A percentile compares a stretch with the other conserved stretches of the same genome.
phyloP scores from a whole-genome alignment of 1,284 basidiomycete species.

The Spongiforma sp. region DNA sequence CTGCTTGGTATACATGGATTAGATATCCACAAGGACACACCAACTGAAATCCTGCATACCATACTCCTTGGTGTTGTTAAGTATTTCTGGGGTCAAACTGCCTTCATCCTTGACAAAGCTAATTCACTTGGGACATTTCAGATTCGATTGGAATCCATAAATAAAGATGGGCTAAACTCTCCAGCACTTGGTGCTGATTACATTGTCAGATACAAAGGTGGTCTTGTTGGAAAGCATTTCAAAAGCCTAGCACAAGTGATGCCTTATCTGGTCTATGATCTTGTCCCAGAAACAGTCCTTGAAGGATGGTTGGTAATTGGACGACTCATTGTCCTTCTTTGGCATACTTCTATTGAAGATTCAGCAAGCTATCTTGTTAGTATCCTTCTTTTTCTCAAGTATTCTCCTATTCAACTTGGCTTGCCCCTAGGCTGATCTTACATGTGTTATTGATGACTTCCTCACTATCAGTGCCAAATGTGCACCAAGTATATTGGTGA shows the following conservation, averaged over 20 bases:
- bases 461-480: constrained; percentile 17
- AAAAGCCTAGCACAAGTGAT: constrained; percentile 37
- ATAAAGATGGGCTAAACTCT: constrained; percentile 8
- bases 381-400: background rate
- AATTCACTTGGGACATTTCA: constrained; percentile 17
- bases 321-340: constrained; percentile 22
- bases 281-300: constrained; percentile 24
- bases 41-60: constrained; percentile 39
- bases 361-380: constrained; percentile 15
- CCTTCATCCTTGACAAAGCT: constrained; percentile 7
- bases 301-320: constrained; percentile 14
- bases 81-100: constrained; percentile 40
- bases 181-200: constrained; percentile 11
- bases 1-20: constrained; percentile 11
- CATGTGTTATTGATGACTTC: constrained; percentile 22
- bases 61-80: constrained; percentile 41
- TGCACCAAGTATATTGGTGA: constrained; percentile 19
- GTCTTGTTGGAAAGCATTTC: constrained; percentile 40
- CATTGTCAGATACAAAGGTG: constrained; percentile 29
- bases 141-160: constrained; percentile 27
- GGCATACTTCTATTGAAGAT: constrained; percentile 34
- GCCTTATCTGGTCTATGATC: constrained; percentile 31
- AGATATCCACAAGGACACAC: constrained; percentile 33
- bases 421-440: background rate
- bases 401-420: background rate